Base-by-base conservation (phyloP, 2,329 filamentous ascomycete genomes). In the Neoascochyta sp. region DNA sequence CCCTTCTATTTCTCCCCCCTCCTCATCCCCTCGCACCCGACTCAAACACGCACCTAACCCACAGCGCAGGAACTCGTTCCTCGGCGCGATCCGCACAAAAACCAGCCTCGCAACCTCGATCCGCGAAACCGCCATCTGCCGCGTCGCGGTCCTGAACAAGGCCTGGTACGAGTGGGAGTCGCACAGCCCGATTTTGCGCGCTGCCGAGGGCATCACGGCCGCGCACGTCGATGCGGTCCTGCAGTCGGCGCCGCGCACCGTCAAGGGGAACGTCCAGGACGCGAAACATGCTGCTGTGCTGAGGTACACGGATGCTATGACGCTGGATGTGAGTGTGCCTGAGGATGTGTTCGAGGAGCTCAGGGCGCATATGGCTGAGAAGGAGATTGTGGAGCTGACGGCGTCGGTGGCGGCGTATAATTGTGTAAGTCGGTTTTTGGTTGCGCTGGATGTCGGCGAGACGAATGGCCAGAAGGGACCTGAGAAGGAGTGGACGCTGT, bases 101-200 rank as follows among this genome's bases (percentile, higher is more conserved):
- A 78, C 72, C 5, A 69, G 65, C 9, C 61, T 78, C 3, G 52
- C 70, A 3, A 58, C 64, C 3, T 59, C 61, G 46, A 54, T 87
- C 30, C 79, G 84, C 45, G 86, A 94, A 68, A 70, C 89, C 11
- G 81, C 84, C 44, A 89, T 94, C 48, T 86, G 79, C 52, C 76
- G 86, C 27, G 83, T 93, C 9, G 87, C 87, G 9, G 80, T 83
- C 10, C 74, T 86, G 50, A 94, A 93, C 63, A 64, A 73, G 11
- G 87, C 87, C 2, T 86, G 83, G 79, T 93, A 88, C 62, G 87
- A 94, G 62, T 93, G 85, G 86, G 75, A 68, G 19, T 77, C 86
- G 32, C 87, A 94, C 57, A 80, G 80, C 10, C 86, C 86, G 1
- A 54, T 70, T 3, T 69, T 90, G 9, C 73, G 30, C 9, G 37